Conservation (phyloP, 306 rosid species). For the Cucurbita moschata region DNA sequence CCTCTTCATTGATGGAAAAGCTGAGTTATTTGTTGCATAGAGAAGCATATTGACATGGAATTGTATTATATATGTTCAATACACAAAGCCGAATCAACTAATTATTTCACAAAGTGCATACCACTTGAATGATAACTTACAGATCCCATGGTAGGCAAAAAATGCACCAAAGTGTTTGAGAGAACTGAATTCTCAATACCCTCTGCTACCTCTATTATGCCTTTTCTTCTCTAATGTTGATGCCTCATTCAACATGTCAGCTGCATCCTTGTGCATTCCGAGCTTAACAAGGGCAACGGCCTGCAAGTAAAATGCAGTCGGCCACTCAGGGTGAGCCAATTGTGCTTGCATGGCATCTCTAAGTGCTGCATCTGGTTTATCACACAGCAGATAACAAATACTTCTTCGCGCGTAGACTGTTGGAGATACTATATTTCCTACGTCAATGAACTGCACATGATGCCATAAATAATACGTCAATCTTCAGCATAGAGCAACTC, state of each 20-base stretch:
- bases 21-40: conserved; percentile 52
- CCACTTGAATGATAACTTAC: conserved; percentile 10
- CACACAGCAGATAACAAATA: conserved; percentile 52
- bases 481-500: not conserved
- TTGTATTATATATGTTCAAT: conserved; percentile 24
- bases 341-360: conserved; percentile 86
- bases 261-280: conserved; percentile 60
- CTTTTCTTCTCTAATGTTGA: conserved; percentile 47
- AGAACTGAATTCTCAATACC: conserved; percentile 8
- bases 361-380: conserved; percentile 66
- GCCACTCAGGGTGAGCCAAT: conserved; percentile 53
- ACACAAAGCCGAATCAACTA: conserved; percentile 31
- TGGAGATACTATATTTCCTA: conserved; percentile 53
- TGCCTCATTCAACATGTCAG: conserved; percentile 63
- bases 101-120: conserved; percentile 20
- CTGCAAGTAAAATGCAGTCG: conserved; percentile 81
- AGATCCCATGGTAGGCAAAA: not conserved
- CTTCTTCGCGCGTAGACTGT: conserved; percentile 60
- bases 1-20: conserved; percentile 83
- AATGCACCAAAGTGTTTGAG: not conserved
- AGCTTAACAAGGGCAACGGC: conserved; percentile 73
- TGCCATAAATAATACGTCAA: not conserved
- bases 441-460: conserved; percentile 41
- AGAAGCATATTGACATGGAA: not conserved
- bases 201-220: conserved; percentile 32